Evolutionary conservation across 2,329 filamentous ascomycete species (phyloP).

Genomic region (Neonectria punicea): DNA sequence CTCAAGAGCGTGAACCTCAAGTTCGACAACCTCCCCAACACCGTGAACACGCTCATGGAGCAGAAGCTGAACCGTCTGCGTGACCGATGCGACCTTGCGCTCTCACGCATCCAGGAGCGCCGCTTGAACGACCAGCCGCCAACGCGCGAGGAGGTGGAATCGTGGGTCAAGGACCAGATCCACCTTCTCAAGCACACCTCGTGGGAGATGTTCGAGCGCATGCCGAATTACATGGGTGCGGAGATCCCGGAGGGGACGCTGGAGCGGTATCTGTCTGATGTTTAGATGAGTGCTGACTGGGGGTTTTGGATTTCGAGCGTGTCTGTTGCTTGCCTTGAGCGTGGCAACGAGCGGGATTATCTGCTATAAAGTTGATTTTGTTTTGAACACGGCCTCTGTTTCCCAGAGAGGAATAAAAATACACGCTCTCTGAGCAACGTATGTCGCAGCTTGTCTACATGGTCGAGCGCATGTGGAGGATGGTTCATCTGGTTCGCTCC

Average conservation of each 20-base stretch:
- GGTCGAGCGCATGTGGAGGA: background rate
- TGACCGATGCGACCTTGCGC: background rate
- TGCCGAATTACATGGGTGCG: constrained; percentile 8
- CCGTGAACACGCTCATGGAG: constrained; percentile 3
- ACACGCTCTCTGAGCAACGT: background rate
- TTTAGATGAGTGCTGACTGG: background rate
- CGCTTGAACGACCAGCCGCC: background rate
- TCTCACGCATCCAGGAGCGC: background rate
- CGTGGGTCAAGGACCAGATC: constrained; percentile 20
- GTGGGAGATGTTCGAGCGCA: constrained; percentile 23
- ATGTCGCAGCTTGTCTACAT: background rate
- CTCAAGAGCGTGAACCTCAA: constrained; percentile 13
- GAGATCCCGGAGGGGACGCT: constrained; percentile 10
- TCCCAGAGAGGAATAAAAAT: background rate
- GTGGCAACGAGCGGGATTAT: background rate
- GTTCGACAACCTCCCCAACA: constrained; percentile 9
- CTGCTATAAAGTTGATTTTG: background rate
- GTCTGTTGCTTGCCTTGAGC: background rate
- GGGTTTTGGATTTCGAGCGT: background rate
- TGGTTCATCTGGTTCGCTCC: background rate
- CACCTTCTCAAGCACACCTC: constrained; percentile 17
- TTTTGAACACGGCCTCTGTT: background rate
- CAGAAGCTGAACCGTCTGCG: background rate
- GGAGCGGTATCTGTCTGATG: constrained; percentile 3
- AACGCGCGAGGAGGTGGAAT: constrained; percentile 11